These are phyloP conservation scores for Syzygium aromaticum DNA, from an alignment of 345 rosid genomes.

Conservation along the genomic window DNA sequence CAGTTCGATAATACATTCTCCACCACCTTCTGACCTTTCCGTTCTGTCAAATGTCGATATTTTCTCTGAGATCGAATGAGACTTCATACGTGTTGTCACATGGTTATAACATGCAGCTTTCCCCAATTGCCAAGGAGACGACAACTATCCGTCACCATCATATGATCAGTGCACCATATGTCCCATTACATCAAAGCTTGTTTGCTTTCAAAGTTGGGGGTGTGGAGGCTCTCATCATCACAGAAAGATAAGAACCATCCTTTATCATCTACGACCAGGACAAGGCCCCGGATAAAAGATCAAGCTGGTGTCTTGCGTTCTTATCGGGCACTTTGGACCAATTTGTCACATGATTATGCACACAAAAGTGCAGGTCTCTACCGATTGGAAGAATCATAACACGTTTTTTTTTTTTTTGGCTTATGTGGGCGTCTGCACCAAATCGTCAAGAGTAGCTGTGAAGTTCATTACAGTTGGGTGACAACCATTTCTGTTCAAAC, in stretches of 20 bases:
- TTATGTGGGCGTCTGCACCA: background rate
- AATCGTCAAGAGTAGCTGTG: background rate
- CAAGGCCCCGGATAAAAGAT: background rate
- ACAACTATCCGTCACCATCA: background rate
- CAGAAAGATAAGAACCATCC: background rate
- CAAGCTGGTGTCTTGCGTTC: background rate
- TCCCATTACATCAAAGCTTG: background rate
- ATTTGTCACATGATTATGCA: background rate
- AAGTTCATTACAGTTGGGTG: background rate
- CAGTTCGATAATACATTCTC: background rate
- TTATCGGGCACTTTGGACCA: background rate
- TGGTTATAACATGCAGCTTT: background rate
- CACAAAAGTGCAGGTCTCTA: background rate
- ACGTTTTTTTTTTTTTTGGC: background rate
- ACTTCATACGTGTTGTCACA: background rate
- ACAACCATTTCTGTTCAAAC: background rate
- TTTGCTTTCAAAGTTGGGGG: background rate
- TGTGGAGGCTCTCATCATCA: background rate
- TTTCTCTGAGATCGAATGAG: background rate
- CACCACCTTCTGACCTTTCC: background rate
- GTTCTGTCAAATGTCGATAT: background rate
- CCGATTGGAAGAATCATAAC: background rate
- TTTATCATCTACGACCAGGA: background rate
- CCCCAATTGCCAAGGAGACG: background rate
- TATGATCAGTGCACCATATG: background rate